A percentile compares a stretch with the other conserved stretches of the same genome.
These are phyloP conservation scores for Rhodotorula toruloides DNA, from an alignment of 768 basidiomycete species.

Conservation along the genomic window DNA sequence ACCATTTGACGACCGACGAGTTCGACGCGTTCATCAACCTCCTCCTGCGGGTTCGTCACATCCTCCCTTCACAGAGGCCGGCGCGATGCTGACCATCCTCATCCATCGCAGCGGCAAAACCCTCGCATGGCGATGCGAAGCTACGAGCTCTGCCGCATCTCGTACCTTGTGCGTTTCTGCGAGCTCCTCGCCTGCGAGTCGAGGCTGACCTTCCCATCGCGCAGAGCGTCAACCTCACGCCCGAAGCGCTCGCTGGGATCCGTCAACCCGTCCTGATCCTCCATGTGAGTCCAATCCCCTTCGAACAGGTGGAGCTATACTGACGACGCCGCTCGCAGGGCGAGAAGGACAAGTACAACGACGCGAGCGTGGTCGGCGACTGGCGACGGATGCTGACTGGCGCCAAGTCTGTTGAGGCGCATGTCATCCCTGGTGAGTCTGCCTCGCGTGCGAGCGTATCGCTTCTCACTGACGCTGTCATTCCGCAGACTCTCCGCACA, in stretches of 20 bases:
- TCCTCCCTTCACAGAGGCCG: neutral
- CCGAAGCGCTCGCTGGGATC: neutral
- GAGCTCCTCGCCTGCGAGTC: fast-evolving
- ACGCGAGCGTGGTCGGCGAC: too few species aligned
- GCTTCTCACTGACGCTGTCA: neutral
- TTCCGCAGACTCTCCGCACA: neutral
- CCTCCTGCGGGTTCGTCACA: neutral
- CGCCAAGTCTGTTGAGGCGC: neutral
- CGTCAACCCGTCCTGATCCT: neutral
- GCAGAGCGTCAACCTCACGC: neutral
- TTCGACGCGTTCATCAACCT: neutral
- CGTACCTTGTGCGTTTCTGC: neutral
- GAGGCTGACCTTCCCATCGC: neutral
- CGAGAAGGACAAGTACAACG: neutral
- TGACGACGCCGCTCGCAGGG: neutral
- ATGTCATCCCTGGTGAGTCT: neutral
- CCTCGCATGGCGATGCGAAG: neutral
- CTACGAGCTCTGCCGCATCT: neutral
- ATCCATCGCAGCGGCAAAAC: neutral
- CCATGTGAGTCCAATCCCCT: neutral
- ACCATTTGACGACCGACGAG: neutral
- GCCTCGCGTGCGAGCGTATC: fast-evolving
- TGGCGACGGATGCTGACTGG: neutral
- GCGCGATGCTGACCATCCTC: neutral
- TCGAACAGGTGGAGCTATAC: too few species aligned